These are phyloP conservation scores for Pholiota conissans DNA, from an alignment of 768 basidiomycete species.

Conservation along the genomic window DNA sequence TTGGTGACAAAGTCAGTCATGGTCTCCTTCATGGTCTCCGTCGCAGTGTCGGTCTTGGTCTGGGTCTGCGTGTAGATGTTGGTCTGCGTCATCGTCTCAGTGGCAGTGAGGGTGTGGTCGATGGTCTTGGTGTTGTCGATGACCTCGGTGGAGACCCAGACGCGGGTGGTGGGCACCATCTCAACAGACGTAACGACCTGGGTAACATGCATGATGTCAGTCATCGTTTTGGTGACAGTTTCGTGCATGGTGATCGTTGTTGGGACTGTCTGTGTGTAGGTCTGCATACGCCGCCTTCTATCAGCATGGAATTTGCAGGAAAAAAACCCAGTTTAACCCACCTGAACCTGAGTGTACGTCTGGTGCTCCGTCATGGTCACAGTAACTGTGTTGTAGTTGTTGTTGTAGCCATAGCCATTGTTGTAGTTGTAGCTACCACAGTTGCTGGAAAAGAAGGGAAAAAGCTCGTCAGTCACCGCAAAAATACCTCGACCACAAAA, in stretches of 20 bases:
- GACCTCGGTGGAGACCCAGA: constrained; percentile 67
- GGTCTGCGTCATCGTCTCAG: constrained; percentile 57
- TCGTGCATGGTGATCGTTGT: constrained; percentile 43
- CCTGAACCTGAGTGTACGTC: constrained; percentile 13
- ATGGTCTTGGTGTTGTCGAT: constrained; percentile 56
- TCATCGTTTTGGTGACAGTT: constrained; percentile 41
- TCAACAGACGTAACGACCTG: constrained; percentile 51
- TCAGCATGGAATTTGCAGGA: background rate
- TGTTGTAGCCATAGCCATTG: constrained; percentile 14
- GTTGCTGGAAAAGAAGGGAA: constrained; percentile 12
- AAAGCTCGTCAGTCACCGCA: constrained; percentile 8
- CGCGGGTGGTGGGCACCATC: constrained; percentile 60
- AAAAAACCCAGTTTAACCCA: background rate
- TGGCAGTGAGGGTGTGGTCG: constrained; percentile 63
- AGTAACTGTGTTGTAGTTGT: constrained; percentile 19
- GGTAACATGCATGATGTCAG: constrained; percentile 42
- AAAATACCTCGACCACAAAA: background rate
- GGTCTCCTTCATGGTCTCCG: constrained; percentile 49
- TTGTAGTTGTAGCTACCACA: constrained; percentile 14
- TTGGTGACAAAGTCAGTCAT: constrained; percentile 56
- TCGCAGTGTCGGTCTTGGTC: constrained; percentile 48
- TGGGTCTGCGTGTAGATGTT: constrained; percentile 53
- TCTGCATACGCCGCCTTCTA: constrained; percentile 13
- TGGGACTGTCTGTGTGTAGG: constrained; percentile 35
- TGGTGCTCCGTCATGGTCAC: constrained; percentile 9